Base-by-base conservation (phyloP, 2,329 filamentous ascomycete species). In the Venturia carpophila region DNA sequence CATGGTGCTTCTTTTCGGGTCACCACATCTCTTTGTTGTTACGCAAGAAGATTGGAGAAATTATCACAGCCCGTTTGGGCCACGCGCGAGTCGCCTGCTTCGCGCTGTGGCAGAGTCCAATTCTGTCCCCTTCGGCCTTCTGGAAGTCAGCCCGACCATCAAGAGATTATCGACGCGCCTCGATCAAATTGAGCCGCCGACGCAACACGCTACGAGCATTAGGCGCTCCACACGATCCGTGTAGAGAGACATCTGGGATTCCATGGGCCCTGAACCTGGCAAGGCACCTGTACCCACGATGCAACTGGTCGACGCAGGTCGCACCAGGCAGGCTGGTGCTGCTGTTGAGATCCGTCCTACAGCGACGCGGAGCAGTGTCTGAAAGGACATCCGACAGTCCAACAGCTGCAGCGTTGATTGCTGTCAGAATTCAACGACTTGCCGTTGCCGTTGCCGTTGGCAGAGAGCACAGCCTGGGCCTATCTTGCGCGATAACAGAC, bases 361-460 rank as follows among this genome's bases (percentile, higher is more conserved):
- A 58, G 52, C 37, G 52, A 58, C 30, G 52, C 52, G 52, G 52
- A 58, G 27, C 52, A 19, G 52, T 58, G 30, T 58, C 52, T 58
- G 52, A 58, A 58, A 5, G 52, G 52, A 6, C n/a, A n/a, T n/a
- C n/a, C n/a, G n/a, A n/a, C 52, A 58, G 52, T 37, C 15, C 30
- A 58, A 37, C 52, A 39, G 30, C 27, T 34, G 52, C 52, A 58
- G 27, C 19, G 21, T 30, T 58, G 52, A 58, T 58, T 58, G 52
- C 52, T 58, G 52, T 58, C 52, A 37, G 37, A n/a, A 34, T 37
- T 58, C 52, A 58, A 58, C 52, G 52, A 58, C 52, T n/a, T 58
- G 52, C 52, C 52, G 27, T n/a, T 58, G 52, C n/a, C 52, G 19
- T n/a, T 58, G 52, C 52, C 52, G 27, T n/a, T 58, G 52, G n/a